Evolutionary conservation across 805 yeast genomes (phyloP), one percentile per base, ranked within the genome.

Genomic region (Candida nanaspora): DNA sequence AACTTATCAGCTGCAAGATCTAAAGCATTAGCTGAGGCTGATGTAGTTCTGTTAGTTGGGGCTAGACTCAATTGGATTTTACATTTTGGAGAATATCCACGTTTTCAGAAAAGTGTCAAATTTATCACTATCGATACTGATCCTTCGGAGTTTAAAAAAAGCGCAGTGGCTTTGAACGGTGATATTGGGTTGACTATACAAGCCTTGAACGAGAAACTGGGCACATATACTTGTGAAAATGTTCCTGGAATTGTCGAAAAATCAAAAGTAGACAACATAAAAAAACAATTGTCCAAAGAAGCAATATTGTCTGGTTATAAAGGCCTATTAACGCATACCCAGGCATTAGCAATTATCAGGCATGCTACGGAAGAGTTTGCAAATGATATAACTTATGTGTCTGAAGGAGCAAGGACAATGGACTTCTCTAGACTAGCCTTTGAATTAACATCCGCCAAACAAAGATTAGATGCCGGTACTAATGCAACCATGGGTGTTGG

Each of bases 371-470:
- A 48, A 1, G 51, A 44, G 4, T 44, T 54, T 27, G 58, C 59
- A 35, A 44, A 55, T 7, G 48, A 63, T 11, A 59, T 73, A 1
- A 51, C 78, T 3, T 64, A 70, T 30, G 71, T 81, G 1, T 68
- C 79, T 4, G 88, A 82, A 55, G 88, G 88, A n/a, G 87, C 88
- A 1, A 80, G 80, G 51, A 80, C 87, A 0, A 81, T 82, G 87
- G 88, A 82, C 48, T 66, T 75, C 19, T 80, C 86, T 2, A 64
- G 88, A 37, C 65, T 77, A 10, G 72, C 82, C 0, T 80, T 82
- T 53, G 74, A 77, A 5, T 65, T 79, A 37, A 57, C 61, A 7
- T 47, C 49, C 2, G 82, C 87, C 0, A 69, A 71, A 43, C 71
- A 65, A 18, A 58, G 86, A 30, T 57, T 82, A 19, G 89, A 82